Evolutionary conservation across 441 rosid genomes (phyloP).

Genomic region (Populus hybrid): DNA sequence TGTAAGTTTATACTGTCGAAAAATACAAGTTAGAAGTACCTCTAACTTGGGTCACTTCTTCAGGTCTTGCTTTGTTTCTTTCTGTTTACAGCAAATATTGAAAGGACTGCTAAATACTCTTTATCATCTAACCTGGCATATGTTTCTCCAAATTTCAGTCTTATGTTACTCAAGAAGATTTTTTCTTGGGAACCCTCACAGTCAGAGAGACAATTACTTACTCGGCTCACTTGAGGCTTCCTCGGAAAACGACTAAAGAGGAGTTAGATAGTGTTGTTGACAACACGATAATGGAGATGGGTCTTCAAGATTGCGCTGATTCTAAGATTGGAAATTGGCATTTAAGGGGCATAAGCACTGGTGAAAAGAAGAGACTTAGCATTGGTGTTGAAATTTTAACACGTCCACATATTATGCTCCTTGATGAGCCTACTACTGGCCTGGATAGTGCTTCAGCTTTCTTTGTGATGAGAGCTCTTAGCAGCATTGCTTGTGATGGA

Average conservation of each 20-base stretch:
- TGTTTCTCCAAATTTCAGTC: not conserved
- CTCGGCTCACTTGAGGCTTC: not conserved
- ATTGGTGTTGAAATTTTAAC: no score
- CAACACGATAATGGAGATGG: slow-evolving; percentile 36
- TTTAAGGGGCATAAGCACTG: no score
- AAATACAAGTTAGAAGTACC: not conserved
- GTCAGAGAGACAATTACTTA: not conserved
- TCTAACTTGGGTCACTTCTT: not conserved
- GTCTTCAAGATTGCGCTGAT: no score
- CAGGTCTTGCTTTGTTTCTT: not conserved
- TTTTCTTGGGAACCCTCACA: not conserved
- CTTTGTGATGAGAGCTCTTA: slow-evolving; percentile 43
- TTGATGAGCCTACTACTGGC: no score
- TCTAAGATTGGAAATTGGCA: no score
- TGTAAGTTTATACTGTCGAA: slow-evolving; percentile 44
- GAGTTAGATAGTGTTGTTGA: slow-evolving; percentile 8
- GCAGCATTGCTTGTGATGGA: slow-evolving; percentile 62
- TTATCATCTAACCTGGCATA: not conserved
- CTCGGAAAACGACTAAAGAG: not conserved
- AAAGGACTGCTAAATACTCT: not conserved
- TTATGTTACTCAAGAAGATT: not conserved
- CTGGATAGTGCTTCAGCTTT: no score
- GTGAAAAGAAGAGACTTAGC: no score
- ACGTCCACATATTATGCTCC: no score
- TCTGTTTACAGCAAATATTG: not conserved